Evolutionary conservation across 345 rosid genomes (phyloP), one percentile per base, ranked within the genome.

Genomic region (Murraya paniculata): DNA sequence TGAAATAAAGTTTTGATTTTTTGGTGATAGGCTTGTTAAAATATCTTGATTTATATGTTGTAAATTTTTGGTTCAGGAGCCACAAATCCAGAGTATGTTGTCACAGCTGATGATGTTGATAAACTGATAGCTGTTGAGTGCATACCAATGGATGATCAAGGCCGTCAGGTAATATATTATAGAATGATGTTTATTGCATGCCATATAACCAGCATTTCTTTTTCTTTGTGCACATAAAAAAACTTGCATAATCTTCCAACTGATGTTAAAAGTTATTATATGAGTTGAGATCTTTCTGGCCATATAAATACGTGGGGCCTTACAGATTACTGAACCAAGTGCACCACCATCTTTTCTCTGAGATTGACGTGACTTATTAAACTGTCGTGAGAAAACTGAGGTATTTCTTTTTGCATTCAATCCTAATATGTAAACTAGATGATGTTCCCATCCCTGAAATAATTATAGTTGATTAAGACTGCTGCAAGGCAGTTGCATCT

Each of bases 51-150:
- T 66, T 28, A 31, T 33, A 48, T 25, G 10, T 27, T 6, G 19
- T 48, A 21, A 81, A 67, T 71, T 30, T 73, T 65, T 53, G 65
- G 74, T 79, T 57, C 87, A 96, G 98, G 99, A 77, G 99, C 98
- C 71, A 94, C 99, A 64, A 91, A 92, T 87, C 99, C 99, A 45
- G 98, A 96, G 80, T 96, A 96, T 82, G 80, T 91, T 81, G 95
- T 96, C 79, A 96, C 99, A 8, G 99, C 98, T 70, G 99, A 96
- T 87, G 99, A 96, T 86, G 98, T 96, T 70, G 98, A 94, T 79
- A 96, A 91, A 82, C 56, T 92, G 81, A 94, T 96, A 86, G 97
- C 98, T 79, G 99, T 96, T 77, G 99, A 94, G 82, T 96, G 99
- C 87, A 94, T 94, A 82, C 99, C 99, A 16, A 96, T 96, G 99